These are phyloP conservation scores for Smithsoniella earleae DNA, from an alignment of 163 green algal species.

Conservation along the genomic window DNA sequence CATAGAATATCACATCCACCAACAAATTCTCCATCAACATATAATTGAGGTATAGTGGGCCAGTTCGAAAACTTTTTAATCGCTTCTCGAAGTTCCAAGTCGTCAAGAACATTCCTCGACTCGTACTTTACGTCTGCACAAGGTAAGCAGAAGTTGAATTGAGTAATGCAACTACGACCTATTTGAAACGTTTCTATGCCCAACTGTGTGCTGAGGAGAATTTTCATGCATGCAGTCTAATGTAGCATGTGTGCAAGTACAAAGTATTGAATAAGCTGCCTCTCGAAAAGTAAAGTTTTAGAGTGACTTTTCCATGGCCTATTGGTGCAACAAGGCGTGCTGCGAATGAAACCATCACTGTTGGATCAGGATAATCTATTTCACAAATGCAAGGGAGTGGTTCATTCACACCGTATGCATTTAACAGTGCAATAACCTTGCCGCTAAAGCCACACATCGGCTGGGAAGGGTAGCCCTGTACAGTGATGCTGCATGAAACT, in stretches of 20 bases:
- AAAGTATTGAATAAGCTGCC: too few relatives aligned
- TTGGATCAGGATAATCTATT: neutral
- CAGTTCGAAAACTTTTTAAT: slow-evolving; percentile 89
- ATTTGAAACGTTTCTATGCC: too few relatives aligned
- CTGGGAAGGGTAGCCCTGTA: slow-evolving; percentile 64
- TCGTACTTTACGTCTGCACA: slow-evolving; percentile 67
- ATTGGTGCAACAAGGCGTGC: neutral
- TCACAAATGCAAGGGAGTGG: neutral
- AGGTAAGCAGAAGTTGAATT: neutral
- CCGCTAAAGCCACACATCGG: slow-evolving; percentile 92
- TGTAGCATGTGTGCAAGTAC: too few relatives aligned
- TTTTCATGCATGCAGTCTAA: too few relatives aligned
- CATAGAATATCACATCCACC: slow-evolving; percentile 86
- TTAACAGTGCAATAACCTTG: slow-evolving; percentile 75
- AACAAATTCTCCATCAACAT: slow-evolving; percentile 86
- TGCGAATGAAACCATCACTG: neutral
- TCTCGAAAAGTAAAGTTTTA: neutral
- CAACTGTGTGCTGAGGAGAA: too few relatives aligned
- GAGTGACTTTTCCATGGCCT: neutral
- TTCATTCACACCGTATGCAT: slow-evolving; percentile 70
- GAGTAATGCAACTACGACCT: too few relatives aligned
- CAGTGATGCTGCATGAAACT: neutral
- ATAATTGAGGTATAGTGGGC: slow-evolving; percentile 84
- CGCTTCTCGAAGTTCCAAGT: slow-evolving; percentile 74
- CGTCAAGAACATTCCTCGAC: slow-evolving; percentile 78